Percentiles rank a stretch among this genome's conserved stretches.
phyloP scores from a whole-genome alignment of 2,329 filamentous ascomycete genomes.

The Aschersonia sp. region DNA sequence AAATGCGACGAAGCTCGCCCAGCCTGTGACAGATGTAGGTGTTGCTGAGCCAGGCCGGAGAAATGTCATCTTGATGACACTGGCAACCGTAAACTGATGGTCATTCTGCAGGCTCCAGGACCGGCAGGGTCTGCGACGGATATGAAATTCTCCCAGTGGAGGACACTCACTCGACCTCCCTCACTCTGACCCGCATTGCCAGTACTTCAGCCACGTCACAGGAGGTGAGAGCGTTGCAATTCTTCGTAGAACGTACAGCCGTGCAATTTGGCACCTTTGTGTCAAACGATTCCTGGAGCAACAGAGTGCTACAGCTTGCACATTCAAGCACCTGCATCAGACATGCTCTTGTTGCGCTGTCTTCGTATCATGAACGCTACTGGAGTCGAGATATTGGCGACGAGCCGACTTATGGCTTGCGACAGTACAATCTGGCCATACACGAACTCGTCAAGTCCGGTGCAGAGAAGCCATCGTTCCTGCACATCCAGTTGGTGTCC shows the following conservation, averaged over 20 bases:
- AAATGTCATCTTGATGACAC: not conserved
- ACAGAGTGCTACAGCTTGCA: constrained; percentile 3
- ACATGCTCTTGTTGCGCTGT: constrained; percentile 5
- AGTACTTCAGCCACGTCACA: not conserved
- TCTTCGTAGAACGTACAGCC: constrained; percentile 4
- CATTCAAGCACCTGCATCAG: constrained; percentile 3
- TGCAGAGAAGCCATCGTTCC: not conserved
- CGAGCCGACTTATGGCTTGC: constrained; percentile 1
- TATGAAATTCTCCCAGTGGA: not conserved
- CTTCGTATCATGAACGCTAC: constrained; percentile 5
- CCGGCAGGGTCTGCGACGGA: constrained; percentile 4
- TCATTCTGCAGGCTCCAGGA: constrained; percentile 1
- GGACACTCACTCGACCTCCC: not conserved
- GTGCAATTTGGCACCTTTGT: constrained; percentile 3
- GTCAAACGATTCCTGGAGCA: constrained; percentile 4
- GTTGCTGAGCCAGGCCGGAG: not conserved
- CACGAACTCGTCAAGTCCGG: constrained; percentile 1
- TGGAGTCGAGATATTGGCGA: not conserved
- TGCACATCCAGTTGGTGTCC: constrained; percentile 4
- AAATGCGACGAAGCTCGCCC: constrained; percentile 4
- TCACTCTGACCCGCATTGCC: not conserved
- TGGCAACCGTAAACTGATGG: not conserved
- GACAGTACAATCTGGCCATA: constrained; percentile 4
- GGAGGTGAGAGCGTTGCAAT: constrained; percentile 4
- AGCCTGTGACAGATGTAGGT: constrained; percentile 3